Conservation (phyloP, 2,329 filamentous ascomycete genomes). For the Botrytis medusae region DNA sequence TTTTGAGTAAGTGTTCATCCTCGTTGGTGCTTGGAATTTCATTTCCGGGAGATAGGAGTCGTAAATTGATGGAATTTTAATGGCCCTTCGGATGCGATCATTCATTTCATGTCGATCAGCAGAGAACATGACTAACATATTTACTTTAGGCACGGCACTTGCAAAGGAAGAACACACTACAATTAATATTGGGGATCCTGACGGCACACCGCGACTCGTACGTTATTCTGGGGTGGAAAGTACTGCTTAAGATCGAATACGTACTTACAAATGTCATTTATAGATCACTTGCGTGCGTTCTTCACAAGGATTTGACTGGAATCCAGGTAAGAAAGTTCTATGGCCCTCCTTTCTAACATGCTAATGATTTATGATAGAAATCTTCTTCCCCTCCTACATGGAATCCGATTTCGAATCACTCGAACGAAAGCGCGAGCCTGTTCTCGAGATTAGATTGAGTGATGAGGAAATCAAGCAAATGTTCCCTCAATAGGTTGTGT, state of each 20-base stretch:
- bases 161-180: constrained; percentile 76
- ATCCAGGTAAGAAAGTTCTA: constrained; percentile 57
- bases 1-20: constrained; percentile 53
- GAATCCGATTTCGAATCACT: constrained; percentile 74
- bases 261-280: constrained; percentile 24
- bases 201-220: constrained; percentile 71
- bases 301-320: constrained; percentile 81
- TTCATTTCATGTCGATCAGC: constrained; percentile 36
- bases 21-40: constrained; percentile 14
- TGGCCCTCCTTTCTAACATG: background rate
- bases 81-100: constrained; percentile 14
- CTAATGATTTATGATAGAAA: constrained; percentile 51
- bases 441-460: constrained; percentile 74
- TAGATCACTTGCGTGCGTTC: constrained; percentile 79
- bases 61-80: background rate
- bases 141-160: constrained; percentile 62
- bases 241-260: constrained; percentile 16
- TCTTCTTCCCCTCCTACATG: constrained; percentile 77
- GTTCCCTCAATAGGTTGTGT: constrained; percentile 56
- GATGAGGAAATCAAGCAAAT: constrained; percentile 73
- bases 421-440: constrained; percentile 73
- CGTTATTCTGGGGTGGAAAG: constrained; percentile 38
- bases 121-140: constrained; percentile 6
- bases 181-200: constrained; percentile 73
- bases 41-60: background rate